These are phyloP conservation scores for Exophiala dermatitidis DNA, from an alignment of 2,329 filamentous ascomycete species.

Conservation along the genomic window DNA sequence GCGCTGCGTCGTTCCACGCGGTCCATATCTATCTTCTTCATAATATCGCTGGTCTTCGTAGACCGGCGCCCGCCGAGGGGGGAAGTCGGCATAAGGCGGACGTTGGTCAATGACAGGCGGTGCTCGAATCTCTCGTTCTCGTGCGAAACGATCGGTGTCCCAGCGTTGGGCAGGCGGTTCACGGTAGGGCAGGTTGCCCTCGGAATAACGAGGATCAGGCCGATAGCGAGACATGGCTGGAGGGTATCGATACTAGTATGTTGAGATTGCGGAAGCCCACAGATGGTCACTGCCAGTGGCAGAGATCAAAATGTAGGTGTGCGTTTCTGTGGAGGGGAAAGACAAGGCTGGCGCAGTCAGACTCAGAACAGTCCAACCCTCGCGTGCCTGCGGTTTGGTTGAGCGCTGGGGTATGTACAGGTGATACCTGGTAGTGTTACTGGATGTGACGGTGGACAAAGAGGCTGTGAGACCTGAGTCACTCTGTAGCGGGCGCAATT, in stretches of 20 bases:
- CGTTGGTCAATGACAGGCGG: constrained; percentile 28
- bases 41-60: constrained; percentile 39
- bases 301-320: too few species aligned
- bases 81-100: constrained; percentile 27
- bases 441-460: too few species aligned
- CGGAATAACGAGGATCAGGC: constrained; percentile 17
- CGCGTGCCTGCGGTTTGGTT: too few species aligned
- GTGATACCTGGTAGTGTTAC: too few species aligned
- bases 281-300: too few species aligned
- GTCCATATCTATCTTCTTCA: constrained; percentile 38
- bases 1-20: constrained; percentile 36
- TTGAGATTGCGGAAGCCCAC: too few species aligned
- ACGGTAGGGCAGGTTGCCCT: constrained; percentile 25
- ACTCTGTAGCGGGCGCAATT: too few species aligned
- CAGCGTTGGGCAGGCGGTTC: constrained; percentile 30
- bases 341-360: too few species aligned
- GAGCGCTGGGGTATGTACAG: too few species aligned
- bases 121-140: constrained; percentile 39
- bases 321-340: too few species aligned
- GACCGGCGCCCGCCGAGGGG: constrained; percentile 28
- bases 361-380: too few species aligned
- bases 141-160: constrained; percentile 38
- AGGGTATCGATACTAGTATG: neutral
- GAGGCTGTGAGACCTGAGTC: too few species aligned
- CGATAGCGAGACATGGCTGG: constrained; percentile 26